Evolutionary conservation across 2,329 filamentous ascomycete species (phyloP).

Genomic region (Stagonosporopsis chrysanthemi): DNA sequence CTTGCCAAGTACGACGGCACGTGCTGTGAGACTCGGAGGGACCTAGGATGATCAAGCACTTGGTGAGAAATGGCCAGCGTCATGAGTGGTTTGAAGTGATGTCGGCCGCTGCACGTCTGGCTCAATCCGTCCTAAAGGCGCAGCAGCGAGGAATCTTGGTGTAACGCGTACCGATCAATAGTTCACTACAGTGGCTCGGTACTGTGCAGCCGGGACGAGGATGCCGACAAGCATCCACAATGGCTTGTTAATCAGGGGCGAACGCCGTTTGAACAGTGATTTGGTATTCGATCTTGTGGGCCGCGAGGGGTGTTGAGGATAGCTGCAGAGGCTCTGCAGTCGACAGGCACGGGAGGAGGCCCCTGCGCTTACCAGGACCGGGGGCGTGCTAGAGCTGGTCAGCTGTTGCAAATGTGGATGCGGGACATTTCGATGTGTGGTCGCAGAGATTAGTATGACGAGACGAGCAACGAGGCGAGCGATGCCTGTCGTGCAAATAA

Average conservation of each 20-base stretch:
- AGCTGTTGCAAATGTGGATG: conserved; percentile 33
- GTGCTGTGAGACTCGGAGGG: conserved; percentile 34
- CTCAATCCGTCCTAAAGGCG: conserved; percentile 38
- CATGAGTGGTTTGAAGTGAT: conserved; percentile 30
- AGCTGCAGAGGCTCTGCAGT: conserved; percentile 20
- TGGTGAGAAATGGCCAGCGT: conserved; percentile 25
- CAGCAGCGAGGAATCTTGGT: conserved; percentile 32
- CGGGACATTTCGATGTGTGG: conserved; percentile 26
- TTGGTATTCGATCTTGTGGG: conserved; percentile 10
- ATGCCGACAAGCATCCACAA: conserved; percentile 27
- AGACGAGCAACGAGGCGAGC: conserved; percentile 28
- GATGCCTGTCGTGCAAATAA: conserved; percentile 41
- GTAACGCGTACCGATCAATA: conserved; percentile 35
- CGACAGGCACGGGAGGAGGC: conserved; percentile 13
- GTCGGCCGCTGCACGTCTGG: conserved; percentile 41
- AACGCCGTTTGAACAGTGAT: conserved; percentile 10
- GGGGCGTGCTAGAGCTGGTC: conserved; percentile 31
- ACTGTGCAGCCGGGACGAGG: conserved; percentile 23
- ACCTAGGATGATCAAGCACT: conserved; percentile 20
- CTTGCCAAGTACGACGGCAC: conserved; percentile 28
- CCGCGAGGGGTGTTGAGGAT: conserved; percentile 14
- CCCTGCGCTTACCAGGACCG: conserved; percentile 24
- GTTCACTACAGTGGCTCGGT: conserved; percentile 33
- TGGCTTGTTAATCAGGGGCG: conserved; percentile 25
- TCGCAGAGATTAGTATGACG: conserved; percentile 30